Evolutionary conservation across 1,139 yeast species (phyloP), one percentile per base, ranked within the genome.

Genomic region (Diutina sp.): DNA sequence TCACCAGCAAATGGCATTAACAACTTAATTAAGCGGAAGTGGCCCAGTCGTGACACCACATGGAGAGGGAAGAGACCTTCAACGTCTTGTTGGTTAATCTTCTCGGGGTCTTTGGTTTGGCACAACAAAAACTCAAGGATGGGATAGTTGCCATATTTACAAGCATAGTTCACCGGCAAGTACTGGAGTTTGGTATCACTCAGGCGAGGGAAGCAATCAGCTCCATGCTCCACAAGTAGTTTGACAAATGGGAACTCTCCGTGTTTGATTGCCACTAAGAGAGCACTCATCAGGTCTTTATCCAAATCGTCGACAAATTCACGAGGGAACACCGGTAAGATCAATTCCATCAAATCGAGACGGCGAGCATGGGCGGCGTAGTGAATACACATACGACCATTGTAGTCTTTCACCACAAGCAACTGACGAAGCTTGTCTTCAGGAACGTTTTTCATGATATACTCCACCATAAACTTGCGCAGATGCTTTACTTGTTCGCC

Each of bases 61-160:
- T 93, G 99, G 55, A 93, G 72, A 0, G 98, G 96, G 57, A 84
- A 80, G 55, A 90, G 76, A 0, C 99, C 98, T 70, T 91, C 95
- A 0, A 91, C 91, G 66, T 89, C 95, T 60, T 81, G 84, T 60
- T 82, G 82, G 60, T 76, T 74, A 21, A 74, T 66, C 50, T 68
- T 63, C 5, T 62, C 60, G 2, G 65, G 64, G 59, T 70, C 61
- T n/a, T 52, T 61, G 57, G 65, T 58, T 60, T 69, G 61, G 55
- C 77, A 66, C 56, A 76, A 71, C 28, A 90, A 71, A 59, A 83
- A 74, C 62, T 85, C 81, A 28, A 90, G 85, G 3, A 90, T 86
- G 58, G 81, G 82, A 61, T 78, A 80, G 62, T 88, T 84, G 8
- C 97, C 97, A 60, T 82, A 80, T 64, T 87, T 87, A 68, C 99